phyloP scores from a whole-genome alignment of 495 filamentous ascomycete genomes.

The Penicillium goetzii region DNA sequence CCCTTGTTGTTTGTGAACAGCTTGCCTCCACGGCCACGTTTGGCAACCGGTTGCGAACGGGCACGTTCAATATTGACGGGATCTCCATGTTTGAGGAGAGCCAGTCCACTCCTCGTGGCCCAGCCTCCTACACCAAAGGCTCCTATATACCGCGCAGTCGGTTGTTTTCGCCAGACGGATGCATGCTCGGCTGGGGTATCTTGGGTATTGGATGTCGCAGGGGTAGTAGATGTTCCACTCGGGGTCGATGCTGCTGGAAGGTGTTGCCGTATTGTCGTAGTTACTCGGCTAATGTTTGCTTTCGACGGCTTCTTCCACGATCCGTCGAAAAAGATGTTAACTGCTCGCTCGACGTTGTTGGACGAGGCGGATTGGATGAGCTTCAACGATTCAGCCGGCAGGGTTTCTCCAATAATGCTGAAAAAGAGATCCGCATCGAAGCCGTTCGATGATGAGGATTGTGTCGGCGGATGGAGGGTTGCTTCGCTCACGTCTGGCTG shows the following conservation, averaged over 20 bases:
- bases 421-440: slow-evolving; percentile 75
- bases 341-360: slow-evolving; percentile 65
- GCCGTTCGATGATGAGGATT: slow-evolving; percentile 21
- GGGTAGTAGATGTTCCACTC: background rate
- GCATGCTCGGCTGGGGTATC: slow-evolving; percentile 9
- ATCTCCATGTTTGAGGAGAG: slow-evolving; percentile 76
- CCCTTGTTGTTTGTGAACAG: slow-evolving; percentile 58
- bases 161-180: slow-evolving; percentile 48
- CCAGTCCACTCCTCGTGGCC: slow-evolving; percentile 83
- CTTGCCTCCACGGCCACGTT: slow-evolving; percentile 54
- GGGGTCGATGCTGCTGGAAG: slow-evolving; percentile 8
- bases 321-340: slow-evolving; percentile 91
- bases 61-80: slow-evolving; percentile 82
- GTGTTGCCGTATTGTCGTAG: background rate
- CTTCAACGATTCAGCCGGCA: slow-evolving; percentile 55
- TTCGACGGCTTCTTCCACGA: slow-evolving; percentile 70
- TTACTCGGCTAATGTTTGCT: background rate
- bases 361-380: slow-evolving; percentile 62
- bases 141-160: slow-evolving; percentile 77
- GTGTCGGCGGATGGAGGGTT: background rate
- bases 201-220: slow-evolving; percentile 1
- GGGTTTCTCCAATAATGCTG: slow-evolving; percentile 67
- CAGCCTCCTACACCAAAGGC: slow-evolving; percentile 91
- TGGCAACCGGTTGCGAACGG: slow-evolving; percentile 66
- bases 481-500: slow-evolving; percentile 1